Base-by-base conservation (phyloP, 306 rosid species). In the Boehmeria nivea region DNA sequence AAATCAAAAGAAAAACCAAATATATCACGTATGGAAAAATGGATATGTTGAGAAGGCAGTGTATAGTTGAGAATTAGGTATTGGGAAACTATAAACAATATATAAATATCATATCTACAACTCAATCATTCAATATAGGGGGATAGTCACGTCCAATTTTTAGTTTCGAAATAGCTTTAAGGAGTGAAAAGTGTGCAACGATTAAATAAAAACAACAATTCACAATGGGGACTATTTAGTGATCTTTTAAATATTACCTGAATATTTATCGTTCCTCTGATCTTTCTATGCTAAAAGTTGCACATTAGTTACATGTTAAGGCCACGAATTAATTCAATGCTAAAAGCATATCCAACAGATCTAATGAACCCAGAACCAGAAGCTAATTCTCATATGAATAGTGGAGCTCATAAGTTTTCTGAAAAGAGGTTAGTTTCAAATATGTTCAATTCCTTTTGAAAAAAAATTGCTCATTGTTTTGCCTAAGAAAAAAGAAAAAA, bases 121-220 rank as follows among this genome's bases (percentile, higher is more conserved):
- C 36, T 0, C 4, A 22, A 1, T 45, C 51, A 45, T 19, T 43
- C 18, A n/a, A 43, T 14, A 17, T 10, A 43, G 22, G 49, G 12
- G 49, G 8, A n/a, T 43, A 12, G n/a, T n/a, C n/a, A 0, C 31
- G 31, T 23, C 28, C 33, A 21, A 11, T 48, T 57, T 62, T 25
- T 43, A 43, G 69, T 71, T 68, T 51, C 45, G 56, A 71, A 78
- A 77, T 76, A 66, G 89, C 64, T 71, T 11, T 17, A 34, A 50
- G 74, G 77, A 60, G 58, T 60, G 42, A 3, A n/a, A 60, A 19
- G 40, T 19, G 52, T 76, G 87, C n/a, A n/a, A 20, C 24, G 33
- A 39, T 43, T 51, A 38, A 57, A 57, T 42, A 61, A 25, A 6
- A 36, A 46, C 5, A 60, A 49, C n/a, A n/a, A n/a, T n/a, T n/a